Evolutionary conservation across 345 rosid genomes (phyloP), one percentile per base, ranked within the genome.

Genomic region (Alliaria petiolata): DNA sequence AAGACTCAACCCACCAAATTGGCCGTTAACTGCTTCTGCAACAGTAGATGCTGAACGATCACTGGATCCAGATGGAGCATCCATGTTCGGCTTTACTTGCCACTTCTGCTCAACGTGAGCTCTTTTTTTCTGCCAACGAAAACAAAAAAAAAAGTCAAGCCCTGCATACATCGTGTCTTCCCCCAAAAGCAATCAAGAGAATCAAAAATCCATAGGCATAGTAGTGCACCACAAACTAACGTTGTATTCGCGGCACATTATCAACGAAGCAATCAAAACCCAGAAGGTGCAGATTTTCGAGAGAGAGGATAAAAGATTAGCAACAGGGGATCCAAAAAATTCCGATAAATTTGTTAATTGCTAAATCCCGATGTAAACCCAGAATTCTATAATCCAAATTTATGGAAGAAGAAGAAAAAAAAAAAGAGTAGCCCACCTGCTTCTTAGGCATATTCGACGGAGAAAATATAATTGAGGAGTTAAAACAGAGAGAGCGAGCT

Each of bases 1-100:
- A 44, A 93, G 61, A 75, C 63, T 81, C 78, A 93, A 72, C 28
- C 71, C 83, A 11, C 82, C 84, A 43, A 92, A 28, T 60, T 75
- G 80, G 61, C 59, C 12, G 13, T 75, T 73, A 15, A 84, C 74
- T 4, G 77, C 80, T 45, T 85, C 88, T 36, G 67, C 68, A 52
- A 35, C 53, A 2, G 66, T n/a, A n/a, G 82, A 31, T n/a, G 12
- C 59, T 5, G 72, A 53, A 43, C 53, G 67, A 56, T 69, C 73
- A 17, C 30, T 36, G 4, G 78, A 75, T 52, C 71, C 49, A 51
- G 83, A 79, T 43, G 82, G 12, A 9, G 8, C 40, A 14, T 79
- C 54, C 14, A 62, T 40, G 13, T 22, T 67, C 28, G 77, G 42
- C 74, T 78, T 69, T 34, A 57, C 73, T 62, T 77, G 76, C 89